Evolutionary conservation across 164 flowering plant genomes (phyloP).

Genomic region (Tinospora cordifolia): DNA sequence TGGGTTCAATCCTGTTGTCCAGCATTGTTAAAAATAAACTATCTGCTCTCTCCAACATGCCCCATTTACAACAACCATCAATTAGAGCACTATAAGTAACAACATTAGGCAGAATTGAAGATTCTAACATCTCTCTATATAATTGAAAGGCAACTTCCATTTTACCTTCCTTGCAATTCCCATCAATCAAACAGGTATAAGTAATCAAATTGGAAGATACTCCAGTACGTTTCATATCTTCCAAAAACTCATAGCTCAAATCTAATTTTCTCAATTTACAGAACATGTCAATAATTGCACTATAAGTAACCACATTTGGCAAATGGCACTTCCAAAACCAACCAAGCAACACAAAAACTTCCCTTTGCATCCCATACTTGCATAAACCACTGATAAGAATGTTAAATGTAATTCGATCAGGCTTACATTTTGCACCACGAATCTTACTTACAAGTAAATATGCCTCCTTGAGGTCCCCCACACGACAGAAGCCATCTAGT

Average conservation of each 20-base stretch:
- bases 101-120: constrained; percentile 20
- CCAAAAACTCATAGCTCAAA: constrained; percentile 17
- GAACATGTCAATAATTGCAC: constrained; percentile 27
- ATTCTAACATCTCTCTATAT: constrained; percentile 23
- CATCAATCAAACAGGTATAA: constrained; percentile 38
- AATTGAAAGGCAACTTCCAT: constrained; percentile 30
- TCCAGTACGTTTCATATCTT: constrained; percentile 21
- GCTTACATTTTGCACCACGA: constrained; percentile 14
- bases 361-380: constrained; percentile 23
- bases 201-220: constrained; percentile 30
- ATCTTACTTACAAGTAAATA: constrained; percentile 15
- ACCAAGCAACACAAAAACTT: constrained; percentile 30
- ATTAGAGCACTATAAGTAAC: constrained; percentile 28
- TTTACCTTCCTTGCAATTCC: constrained; percentile 30
- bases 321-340: constrained; percentile 31
- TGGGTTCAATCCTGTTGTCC: constrained; percentile 25
- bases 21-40: constrained; percentile 22
- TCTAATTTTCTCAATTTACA: constrained; percentile 27
- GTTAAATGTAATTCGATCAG: constrained; percentile 31
- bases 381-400: constrained; percentile 32
- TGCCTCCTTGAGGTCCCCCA: constrained; percentile 15
- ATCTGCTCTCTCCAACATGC: constrained; percentile 26
- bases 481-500: constrained; percentile 25
- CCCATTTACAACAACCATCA: constrained; percentile 31
- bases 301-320: constrained; percentile 33